These are phyloP conservation scores for Alternaria tenuissima DNA, from an alignment of 2,329 filamentous ascomycete species.

Conservation along the genomic window DNA sequence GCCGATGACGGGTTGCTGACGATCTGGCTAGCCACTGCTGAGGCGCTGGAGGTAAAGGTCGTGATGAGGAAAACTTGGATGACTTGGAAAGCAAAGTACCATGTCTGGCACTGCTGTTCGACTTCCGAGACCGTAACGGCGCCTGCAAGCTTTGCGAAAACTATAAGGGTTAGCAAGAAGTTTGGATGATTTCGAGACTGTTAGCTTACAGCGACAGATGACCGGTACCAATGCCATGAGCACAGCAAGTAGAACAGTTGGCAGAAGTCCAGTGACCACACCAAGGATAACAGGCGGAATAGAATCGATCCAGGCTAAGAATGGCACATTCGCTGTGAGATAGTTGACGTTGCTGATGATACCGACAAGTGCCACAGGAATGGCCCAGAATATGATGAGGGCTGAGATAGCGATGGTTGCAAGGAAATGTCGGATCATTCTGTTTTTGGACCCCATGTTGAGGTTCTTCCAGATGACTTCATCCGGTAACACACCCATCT, in stretches of 20 bases:
- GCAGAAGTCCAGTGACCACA: slow-evolving; percentile 56
- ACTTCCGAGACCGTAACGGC: slow-evolving; percentile 53
- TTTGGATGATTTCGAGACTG: not conserved
- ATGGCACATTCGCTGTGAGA: slow-evolving; percentile 47
- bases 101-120: slow-evolving; percentile 84
- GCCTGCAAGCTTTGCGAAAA: slow-evolving; percentile 49
- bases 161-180: not conserved
- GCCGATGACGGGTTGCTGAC: slow-evolving; percentile 67
- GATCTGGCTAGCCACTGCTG: slow-evolving; percentile 64
- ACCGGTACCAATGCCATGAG: slow-evolving; percentile 57
- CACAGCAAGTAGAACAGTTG: slow-evolving; percentile 53
- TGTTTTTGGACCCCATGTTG: slow-evolving; percentile 46
- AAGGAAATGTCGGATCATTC: slow-evolving; percentile 36
- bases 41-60: slow-evolving; percentile 81
- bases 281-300: slow-evolving; percentile 53
- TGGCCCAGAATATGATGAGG: slow-evolving; percentile 56
- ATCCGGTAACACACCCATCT: slow-evolving; percentile 55
- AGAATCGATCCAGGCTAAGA: slow-evolving; percentile 53
- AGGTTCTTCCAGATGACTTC: slow-evolving; percentile 60
- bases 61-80: slow-evolving; percentile 92
- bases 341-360: slow-evolving; percentile 55
- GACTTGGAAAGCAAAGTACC: slow-evolving; percentile 90
- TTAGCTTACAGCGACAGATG: slow-evolving; percentile 40
- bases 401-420: slow-evolving; percentile 51
- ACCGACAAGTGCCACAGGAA: slow-evolving; percentile 56